These are phyloP conservation scores for Leptoxyphium fumago DNA, from an alignment of 2,329 filamentous ascomycete genomes.

Conservation along the genomic window DNA sequence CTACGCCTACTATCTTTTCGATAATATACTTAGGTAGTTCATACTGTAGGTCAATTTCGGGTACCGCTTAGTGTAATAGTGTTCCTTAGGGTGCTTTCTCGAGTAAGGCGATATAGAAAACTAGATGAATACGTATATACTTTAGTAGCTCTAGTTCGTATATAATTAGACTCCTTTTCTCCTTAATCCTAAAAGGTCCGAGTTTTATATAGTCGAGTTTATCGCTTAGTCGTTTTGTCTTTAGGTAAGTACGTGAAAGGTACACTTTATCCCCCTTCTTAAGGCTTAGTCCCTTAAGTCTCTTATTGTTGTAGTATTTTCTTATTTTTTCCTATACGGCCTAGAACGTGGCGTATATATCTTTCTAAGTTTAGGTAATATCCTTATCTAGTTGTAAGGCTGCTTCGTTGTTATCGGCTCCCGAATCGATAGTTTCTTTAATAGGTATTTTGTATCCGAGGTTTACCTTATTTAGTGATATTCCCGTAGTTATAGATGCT, in stretches of 20 bases:
- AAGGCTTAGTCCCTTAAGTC: neutral
- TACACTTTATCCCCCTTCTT: neutral
- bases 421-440: neutral
- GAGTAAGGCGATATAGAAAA: neutral
- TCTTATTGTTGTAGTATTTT: neutral
- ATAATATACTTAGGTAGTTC: neutral
- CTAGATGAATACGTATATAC: neutral
- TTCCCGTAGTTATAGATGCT: neutral
- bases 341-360: neutral
- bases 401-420: neutral
- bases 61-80: neutral
- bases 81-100: neutral
- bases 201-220: neutral
- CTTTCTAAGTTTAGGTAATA: neutral
- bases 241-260: neutral
- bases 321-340: neutral
- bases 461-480: neutral
- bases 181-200: neutral
- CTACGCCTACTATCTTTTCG: too few relatives aligned
- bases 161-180: neutral
- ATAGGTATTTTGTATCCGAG: neutral
- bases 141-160: neutral
- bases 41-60: neutral
- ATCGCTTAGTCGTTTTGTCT: neutral
- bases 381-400: neutral